Percentiles rank a stretch among this genome's conserved stretches.
phyloP scores from a whole-genome alignment of 306 rosid species.

The Trichosanthes cucumerina region DNA sequence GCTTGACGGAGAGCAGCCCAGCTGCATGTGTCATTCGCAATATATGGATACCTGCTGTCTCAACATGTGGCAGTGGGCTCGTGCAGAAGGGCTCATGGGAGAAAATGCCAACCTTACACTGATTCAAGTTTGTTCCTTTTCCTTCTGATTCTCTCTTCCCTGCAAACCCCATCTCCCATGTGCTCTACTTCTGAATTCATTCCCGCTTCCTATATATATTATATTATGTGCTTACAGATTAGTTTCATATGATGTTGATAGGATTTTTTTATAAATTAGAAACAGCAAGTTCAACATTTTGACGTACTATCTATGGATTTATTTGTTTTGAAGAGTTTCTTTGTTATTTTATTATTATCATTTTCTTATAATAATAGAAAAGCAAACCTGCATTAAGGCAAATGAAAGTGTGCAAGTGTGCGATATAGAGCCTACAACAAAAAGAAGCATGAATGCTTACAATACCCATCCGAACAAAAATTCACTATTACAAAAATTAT shows the following conservation, averaged over 20 bases:
- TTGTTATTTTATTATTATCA: too few species aligned
- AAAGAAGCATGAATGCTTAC: neutral
- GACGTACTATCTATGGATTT: neutral
- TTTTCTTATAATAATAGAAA: neutral
- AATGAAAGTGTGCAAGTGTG: neutral
- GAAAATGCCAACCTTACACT: neutral
- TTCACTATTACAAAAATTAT: neutral
- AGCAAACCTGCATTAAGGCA: neutral
- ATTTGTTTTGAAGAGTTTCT: neutral
- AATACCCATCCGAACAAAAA: neutral
- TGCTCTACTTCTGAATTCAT: neutral
- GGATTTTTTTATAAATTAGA: neutral
- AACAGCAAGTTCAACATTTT: neutral
- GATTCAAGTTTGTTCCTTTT: neutral
- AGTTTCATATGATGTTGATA: neutral
- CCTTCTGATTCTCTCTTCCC: slow-evolving; percentile 1
- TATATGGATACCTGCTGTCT: neutral
- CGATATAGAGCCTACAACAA: neutral
- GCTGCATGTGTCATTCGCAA: neutral
- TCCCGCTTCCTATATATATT: neutral
- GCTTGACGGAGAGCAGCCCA: neutral
- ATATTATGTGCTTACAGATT: neutral
- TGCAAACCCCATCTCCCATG: neutral
- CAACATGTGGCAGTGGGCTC: neutral
- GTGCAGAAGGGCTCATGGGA: neutral